Evolutionary conservation across 2,329 filamentous ascomycete species (phyloP).

Genomic region (Phyllosticta paracitricarpa): DNA sequence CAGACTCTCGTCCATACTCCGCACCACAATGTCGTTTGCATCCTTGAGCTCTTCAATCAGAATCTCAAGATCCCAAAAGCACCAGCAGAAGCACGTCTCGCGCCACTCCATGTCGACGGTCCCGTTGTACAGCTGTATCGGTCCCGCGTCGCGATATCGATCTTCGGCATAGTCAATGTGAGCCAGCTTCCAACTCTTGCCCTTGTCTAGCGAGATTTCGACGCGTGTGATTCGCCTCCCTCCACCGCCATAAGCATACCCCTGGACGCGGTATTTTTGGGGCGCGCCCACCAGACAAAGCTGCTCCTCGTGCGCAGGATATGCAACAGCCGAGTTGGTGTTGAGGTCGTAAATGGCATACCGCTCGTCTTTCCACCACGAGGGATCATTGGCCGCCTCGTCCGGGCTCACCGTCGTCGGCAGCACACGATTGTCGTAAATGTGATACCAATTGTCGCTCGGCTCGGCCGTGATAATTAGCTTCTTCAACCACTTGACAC

Average conservation of each 20-base stretch:
- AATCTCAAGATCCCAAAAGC: conserved; percentile 74
- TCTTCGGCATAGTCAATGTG: conserved; percentile 79
- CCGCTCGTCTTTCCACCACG: conserved; percentile 79
- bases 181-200: conserved; percentile 68
- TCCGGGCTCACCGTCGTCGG: conserved; percentile 81
- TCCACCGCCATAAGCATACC: conserved; percentile 83
- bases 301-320: conserved; percentile 67
- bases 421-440: conserved; percentile 83
- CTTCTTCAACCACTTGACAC: conserved; percentile 84
- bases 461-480: conserved; percentile 68
- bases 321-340: conserved; percentile 72
- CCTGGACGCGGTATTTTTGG: conserved; percentile 55
- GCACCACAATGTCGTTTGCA: conserved; percentile 65
- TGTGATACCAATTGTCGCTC: conserved; percentile 92
- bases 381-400: conserved; percentile 59
- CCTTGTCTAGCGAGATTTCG: conserved; percentile 75
- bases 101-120: conserved; percentile 71
- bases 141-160: conserved; percentile 56
- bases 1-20: conserved; percentile 85
- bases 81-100: conserved; percentile 82
- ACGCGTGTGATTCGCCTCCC: conserved; percentile 75
- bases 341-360: conserved; percentile 92
- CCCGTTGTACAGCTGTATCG: conserved; percentile 64
- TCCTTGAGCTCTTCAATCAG: conserved; percentile 49
- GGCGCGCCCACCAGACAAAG: conserved; percentile 41